A percentile compares a stretch with the other conserved stretches of the same genome.
Conservation (phyloP, 1,139 yeast genomes). For the Debaryomyces nepalensis region DNA sequence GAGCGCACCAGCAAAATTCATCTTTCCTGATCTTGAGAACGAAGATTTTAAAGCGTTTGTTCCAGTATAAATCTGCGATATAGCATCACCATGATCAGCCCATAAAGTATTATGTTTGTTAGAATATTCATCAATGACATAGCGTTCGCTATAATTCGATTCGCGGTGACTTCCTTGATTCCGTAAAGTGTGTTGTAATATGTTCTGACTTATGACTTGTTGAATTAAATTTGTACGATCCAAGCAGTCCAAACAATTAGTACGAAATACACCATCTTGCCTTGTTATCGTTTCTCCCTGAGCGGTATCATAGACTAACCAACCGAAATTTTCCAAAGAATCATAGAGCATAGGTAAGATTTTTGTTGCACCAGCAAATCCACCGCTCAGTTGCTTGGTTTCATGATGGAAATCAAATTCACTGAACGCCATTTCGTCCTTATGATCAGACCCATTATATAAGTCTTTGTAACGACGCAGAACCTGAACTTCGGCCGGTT, state of each 20-base stretch:
- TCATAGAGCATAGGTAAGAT: slow-evolving; percentile 67
- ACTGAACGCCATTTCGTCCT: slow-evolving; percentile 61
- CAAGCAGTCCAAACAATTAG: slow-evolving; percentile 92
- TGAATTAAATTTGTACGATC: slow-evolving; percentile 94
- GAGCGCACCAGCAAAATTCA: slow-evolving; percentile 94
- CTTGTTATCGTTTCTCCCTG: slow-evolving; percentile 59
- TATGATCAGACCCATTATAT: slow-evolving; percentile 44
- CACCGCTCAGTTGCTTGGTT: slow-evolving; percentile 73
- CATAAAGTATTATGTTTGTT: slow-evolving; percentile 78
- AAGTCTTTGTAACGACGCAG: slow-evolving; percentile 70
- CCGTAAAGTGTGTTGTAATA: slow-evolving; percentile 67
- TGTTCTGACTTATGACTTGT: slow-evolving; percentile 69
- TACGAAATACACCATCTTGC: slow-evolving; percentile 88
- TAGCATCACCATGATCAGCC: slow-evolving; percentile 99
- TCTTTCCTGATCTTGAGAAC: slow-evolving; percentile 90
- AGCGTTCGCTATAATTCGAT: slow-evolving; percentile 25
- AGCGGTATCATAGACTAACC: slow-evolving; percentile 66
- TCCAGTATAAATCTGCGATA: slow-evolving; percentile 96
- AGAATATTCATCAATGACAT: slow-evolving; percentile 52
- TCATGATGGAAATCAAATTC: slow-evolving; percentile 95
- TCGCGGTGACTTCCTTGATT: slow-evolving; percentile 40
- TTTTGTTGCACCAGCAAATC: slow-evolving; percentile 80
- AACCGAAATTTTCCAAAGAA: slow-evolving; percentile 78
- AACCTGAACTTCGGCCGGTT: slow-evolving; percentile 75
- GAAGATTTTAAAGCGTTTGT: slow-evolving; percentile 95